phyloP scores from a whole-genome alignment of 73 alveolate genomes.

The Paramecium primaurelia region DNA sequence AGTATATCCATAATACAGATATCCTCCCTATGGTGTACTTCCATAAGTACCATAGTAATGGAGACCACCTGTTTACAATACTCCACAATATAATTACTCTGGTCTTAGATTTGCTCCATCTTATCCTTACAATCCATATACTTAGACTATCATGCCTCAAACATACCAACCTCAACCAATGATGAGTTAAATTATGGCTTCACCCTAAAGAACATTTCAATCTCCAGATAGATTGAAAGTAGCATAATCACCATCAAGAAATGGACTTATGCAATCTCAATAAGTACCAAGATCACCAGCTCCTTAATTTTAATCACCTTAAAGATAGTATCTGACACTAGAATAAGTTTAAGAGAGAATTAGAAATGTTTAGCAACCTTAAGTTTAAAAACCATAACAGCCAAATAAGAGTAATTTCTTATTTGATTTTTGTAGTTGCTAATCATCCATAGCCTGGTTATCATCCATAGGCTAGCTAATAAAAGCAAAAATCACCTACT shows the following conservation, averaged over 20 bases:
- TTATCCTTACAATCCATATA: not conserved
- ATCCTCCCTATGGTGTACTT: not conserved
- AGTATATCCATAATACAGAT: not conserved
- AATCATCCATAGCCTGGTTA: not conserved
- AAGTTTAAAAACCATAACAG: not conserved
- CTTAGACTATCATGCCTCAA: not conserved
- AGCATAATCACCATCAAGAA: not conserved
- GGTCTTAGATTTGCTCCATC: not conserved
- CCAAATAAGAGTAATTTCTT: not conserved
- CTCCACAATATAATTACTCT: not conserved
- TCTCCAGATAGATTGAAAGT: not conserved
- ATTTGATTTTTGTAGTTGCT: not conserved
- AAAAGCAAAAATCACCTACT: not conserved
- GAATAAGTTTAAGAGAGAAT: not conserved
- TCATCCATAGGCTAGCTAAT: not conserved
- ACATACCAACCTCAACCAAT: not conserved
- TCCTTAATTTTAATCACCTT: not conserved
- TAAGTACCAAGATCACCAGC: not conserved
- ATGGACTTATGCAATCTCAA: not conserved
- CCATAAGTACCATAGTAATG: not conserved
- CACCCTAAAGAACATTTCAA: slow-evolving; percentile 7
- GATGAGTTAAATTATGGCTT: slow-evolving; percentile 3
- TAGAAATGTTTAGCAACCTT: not conserved
- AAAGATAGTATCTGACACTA: not conserved
- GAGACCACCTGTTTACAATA: not conserved